These are phyloP conservation scores for Lactifluus pinguis DNA, from an alignment of 768 basidiomycete genomes.

Conservation along the genomic window DNA sequence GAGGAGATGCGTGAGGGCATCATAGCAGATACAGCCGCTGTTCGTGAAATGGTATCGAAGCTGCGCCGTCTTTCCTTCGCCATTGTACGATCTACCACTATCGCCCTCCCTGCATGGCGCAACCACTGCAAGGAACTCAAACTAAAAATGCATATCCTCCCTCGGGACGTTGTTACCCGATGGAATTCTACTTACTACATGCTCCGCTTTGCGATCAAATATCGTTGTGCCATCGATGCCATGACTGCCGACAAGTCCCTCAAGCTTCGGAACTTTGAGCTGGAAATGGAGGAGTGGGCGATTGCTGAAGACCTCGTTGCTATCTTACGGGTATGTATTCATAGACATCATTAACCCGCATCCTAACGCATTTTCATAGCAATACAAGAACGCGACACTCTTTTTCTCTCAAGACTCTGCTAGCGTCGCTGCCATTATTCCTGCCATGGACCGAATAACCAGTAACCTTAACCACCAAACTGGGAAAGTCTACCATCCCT, in stretches of 20 bases:
- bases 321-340: not conserved
- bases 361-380: not conserved
- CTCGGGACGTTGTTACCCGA: not conserved
- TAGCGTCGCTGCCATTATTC: not conserved
- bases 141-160: not conserved
- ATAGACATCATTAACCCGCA: no score
- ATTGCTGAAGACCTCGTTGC: not conserved
- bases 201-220: no score
- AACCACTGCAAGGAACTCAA: not conserved
- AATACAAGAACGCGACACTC: not conserved
- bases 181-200: no score
- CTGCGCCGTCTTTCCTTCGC: not conserved
- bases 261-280: no score
- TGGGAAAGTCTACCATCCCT: not conserved
- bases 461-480: not conserved
- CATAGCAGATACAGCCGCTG: not conserved
- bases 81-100: not conserved
- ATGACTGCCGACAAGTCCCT: no score
- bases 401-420: not conserved
- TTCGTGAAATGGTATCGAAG: not conserved
- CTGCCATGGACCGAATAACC: not conserved
- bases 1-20: not conserved
- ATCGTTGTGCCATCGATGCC: no score
- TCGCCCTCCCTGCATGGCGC: not conserved
- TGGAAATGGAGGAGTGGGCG: not conserved